Evolutionary conservation across 2,329 filamentous ascomycete genomes (phyloP).

Genomic region (Drechslera avenae): DNA sequence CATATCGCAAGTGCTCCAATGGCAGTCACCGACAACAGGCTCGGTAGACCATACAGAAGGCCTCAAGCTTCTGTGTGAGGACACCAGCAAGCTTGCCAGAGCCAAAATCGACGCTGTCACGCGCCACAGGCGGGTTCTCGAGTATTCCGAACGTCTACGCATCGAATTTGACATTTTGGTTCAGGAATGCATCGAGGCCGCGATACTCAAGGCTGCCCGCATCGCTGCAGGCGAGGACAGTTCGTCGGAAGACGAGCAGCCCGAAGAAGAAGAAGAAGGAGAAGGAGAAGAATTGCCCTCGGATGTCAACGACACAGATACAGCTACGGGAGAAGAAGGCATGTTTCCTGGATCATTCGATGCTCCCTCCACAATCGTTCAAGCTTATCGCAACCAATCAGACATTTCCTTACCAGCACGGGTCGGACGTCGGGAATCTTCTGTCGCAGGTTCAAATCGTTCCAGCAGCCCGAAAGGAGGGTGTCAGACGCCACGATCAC

Average conservation of each 20-base stretch:
- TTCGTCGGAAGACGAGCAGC: slow-evolving; percentile 65
- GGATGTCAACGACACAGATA: slow-evolving; percentile 50
- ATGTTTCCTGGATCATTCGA: slow-evolving; percentile 65
- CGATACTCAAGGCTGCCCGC: slow-evolving; percentile 83
- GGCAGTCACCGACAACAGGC: slow-evolving; percentile 92
- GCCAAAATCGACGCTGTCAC: slow-evolving; percentile 92
- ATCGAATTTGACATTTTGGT: slow-evolving; percentile 92
- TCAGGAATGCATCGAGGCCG: slow-evolving; percentile 93
- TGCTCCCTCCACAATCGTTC: slow-evolving; percentile 60
- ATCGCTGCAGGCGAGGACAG: slow-evolving; percentile 85
- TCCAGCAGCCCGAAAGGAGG: slow-evolving; percentile 91
- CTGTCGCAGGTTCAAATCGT: slow-evolving; percentile 74
- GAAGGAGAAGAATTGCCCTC: slow-evolving; percentile 57
- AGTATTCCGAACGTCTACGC: slow-evolving; percentile 94
- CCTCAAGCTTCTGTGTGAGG: slow-evolving; percentile 81
- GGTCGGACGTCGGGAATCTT: slow-evolving; percentile 60
- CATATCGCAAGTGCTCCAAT: slow-evolving; percentile 91
- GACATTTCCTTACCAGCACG: slow-evolving; percentile 55
- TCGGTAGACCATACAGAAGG: slow-evolving; percentile 94
- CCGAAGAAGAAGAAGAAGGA: slow-evolving; percentile 47
- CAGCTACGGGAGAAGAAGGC: slow-evolving; percentile 55
- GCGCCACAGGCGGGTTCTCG: slow-evolving; percentile 87
- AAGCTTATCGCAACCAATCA: slow-evolving; percentile 61
- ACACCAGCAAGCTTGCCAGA: slow-evolving; percentile 83
- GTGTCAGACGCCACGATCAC: slow-evolving; percentile 80